Evolutionary conservation across 306 rosid genomes (phyloP).

Genomic region (Lithocarpus polystachyus): DNA sequence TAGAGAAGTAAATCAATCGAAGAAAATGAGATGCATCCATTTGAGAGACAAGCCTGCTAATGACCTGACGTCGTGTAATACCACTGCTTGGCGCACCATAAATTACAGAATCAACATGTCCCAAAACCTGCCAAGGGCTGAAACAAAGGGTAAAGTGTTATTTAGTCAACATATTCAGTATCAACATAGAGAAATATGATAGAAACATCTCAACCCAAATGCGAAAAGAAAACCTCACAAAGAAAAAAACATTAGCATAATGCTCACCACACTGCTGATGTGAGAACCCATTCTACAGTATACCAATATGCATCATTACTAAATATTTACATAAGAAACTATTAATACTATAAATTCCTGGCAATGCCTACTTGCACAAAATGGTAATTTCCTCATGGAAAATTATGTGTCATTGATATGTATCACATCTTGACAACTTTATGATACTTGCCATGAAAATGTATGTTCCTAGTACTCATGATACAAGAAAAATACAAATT

Average conservation of each 20-base stretch:
- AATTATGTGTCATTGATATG: not conserved
- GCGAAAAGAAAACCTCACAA: conserved; percentile 11
- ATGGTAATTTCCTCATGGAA: not conserved
- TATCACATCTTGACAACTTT: not conserved
- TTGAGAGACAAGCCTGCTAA: conserved; percentile 33
- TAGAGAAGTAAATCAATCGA: conserved; percentile 1
- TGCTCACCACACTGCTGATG: not conserved
- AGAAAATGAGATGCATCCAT: conserved; percentile 25
- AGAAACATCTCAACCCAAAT: not conserved
- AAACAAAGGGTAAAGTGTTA: conserved; percentile 18
- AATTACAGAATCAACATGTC: conserved; percentile 73
- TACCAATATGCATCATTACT: too few species aligned
- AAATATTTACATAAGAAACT: not conserved
- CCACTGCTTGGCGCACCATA: conserved; percentile 76
- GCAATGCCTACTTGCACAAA: not conserved
- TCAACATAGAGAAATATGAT: conserved; percentile 15
- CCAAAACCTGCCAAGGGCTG: conserved; percentile 92
- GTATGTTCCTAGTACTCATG: not conserved
- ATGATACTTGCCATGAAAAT: not conserved
- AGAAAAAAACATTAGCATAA: not conserved
- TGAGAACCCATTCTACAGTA: not conserved
- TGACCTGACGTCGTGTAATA: conserved; percentile 88
- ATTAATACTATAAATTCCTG: not conserved
- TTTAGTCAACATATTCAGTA: conserved; percentile 23
- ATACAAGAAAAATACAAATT: too few species aligned